Conservation (phyloP, 2,329 filamentous ascomycete genomes). For the Sporothrix curviconia region DNA sequence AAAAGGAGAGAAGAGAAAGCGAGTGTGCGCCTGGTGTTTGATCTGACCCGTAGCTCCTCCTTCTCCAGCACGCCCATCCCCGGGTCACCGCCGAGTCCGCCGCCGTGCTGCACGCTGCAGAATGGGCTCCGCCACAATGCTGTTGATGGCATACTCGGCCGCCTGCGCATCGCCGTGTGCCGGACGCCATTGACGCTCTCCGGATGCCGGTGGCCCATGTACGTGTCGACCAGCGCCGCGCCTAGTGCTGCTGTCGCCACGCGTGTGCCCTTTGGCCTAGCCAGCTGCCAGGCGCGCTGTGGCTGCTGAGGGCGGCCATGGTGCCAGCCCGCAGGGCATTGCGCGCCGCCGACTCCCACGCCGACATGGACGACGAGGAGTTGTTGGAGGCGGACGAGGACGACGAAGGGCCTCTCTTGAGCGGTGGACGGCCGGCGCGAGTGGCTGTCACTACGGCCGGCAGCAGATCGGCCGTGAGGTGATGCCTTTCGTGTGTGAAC, state of each 20-base stretch:
- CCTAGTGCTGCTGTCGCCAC: slow-evolving; percentile 25
- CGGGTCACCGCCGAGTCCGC: neutral
- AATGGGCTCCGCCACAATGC: slow-evolving; percentile 20
- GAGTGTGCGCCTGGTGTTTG: no score
- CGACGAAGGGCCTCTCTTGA: neutral
- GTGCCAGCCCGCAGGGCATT: slow-evolving; percentile 24
- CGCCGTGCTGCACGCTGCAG: slow-evolving; percentile 6
- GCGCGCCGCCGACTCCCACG: slow-evolving; percentile 20
- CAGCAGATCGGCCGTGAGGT: neutral
- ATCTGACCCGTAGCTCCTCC: no score
- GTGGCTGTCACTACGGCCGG: neutral
- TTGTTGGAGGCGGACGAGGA: slow-evolving; percentile 5
- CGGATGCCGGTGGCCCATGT: slow-evolving; percentile 20
- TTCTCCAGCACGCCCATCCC: neutral
- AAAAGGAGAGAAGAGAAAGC: no score
- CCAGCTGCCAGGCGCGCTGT: slow-evolving; percentile 21
- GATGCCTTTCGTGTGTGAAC: neutral
- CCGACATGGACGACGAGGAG: neutral
- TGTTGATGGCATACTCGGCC: slow-evolving; percentile 22
- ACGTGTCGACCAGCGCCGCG: slow-evolving; percentile 25
- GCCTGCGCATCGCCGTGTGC: slow-evolving; percentile 24
- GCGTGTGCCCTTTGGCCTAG: slow-evolving; percentile 22
- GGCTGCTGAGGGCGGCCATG: slow-evolving; percentile 20
- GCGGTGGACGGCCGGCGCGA: neutral
- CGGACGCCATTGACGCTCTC: slow-evolving; percentile 22